Evolutionary conservation across 345 rosid genomes (phyloP), one percentile per base, ranked within the genome.

Genomic region (Noccaea caerulescens): DNA sequence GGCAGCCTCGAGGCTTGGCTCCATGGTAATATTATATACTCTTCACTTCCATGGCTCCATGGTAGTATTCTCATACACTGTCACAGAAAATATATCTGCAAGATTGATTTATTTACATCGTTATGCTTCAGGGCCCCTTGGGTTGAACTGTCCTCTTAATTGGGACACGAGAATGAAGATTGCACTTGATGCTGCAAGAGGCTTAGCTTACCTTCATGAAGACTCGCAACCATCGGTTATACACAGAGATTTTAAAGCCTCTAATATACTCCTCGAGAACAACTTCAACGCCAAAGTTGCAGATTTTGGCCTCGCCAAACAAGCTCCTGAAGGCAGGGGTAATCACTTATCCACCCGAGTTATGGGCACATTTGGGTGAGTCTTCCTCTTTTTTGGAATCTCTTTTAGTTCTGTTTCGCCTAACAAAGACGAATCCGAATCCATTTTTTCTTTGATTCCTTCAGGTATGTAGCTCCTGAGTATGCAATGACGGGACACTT

Each of bases 401-500:
- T 6, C 38, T 16, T 37, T 16, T 9, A 41, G n/a, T 38, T 56
- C 72, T 30, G 61, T 42, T 11, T 47, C 34, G 32, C 41, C 36
- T 13, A 50, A 25, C 50, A 23, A 43, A 41, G 37, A 33, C 49
- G 57, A 25, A 25, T 25, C 27, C 27, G 47, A 20, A 73, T 25
- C 18, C 10, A 14, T 77, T 72, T 75, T 37, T 8, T 8, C 10
- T 80, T 71, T 76, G 30, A 20, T 27, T 27, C 30, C 30, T 27
- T 57, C 76, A 94, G 99, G 71, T 94, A 94, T 76, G 99, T 94
- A 58, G 99, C 99, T 34, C 99, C 99, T 3, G 99, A 94, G 80
- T 94, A 94, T 87, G 99, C 99, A 52, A 94, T 94, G 99, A 94
- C 99, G 0, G 99, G 99, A 77, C 99, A 94, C 84, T 83, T 91